Base-by-base conservation (phyloP, 495 filamentous ascomycete species). In the Amphirosellinia nigrospora region DNA sequence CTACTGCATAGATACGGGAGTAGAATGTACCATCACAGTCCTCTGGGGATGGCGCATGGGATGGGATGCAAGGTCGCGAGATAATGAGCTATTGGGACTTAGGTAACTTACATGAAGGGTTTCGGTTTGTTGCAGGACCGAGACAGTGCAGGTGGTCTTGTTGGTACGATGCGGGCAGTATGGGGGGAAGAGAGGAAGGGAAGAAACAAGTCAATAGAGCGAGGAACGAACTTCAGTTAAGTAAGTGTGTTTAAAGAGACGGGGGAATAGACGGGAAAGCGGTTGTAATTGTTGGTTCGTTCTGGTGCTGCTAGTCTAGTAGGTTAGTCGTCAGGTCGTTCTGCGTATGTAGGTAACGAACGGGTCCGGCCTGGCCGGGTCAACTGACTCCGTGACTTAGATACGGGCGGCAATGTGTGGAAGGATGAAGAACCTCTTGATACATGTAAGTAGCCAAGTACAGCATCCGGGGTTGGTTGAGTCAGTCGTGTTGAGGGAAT, bases 331-430 rank as follows among this genome's bases (percentile, higher is more conserved):
- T n/a, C n/a, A n/a, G n/a, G n/a, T 46, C 16, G 46, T 41, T 55
- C 63, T 65, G 46, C 63, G 46, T 30, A 53, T 39, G 32, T 48
- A 7, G 34, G 34, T n/a, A 36, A 36, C 34, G n/a, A n/a, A n/a
- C 7, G 34, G 34, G 34, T 36, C 3, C 34, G 63, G 63, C 53
- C 46, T 41, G 63, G 46, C 61, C 45, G 7, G 61, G 39, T 19
- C 60, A 30, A 32, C 32, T 58, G 60, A 26, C 39, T 30, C 11
- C 16, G 65, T 68, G 65, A 68, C 65, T 52, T 68, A 59, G 52
- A 41, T 30, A n/a, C 19, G 45, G 50, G 52, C 65, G 52, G 65
- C 52, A 68, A 59, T 43, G 52, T 7, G 46, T 66, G 64, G 64
- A 58, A 56, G 39, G 30, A 67, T 67, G 48, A 55, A 67, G 64